Evolutionary conservation across 768 basidiomycete genomes (phyloP), one percentile per base, ranked within the genome.

Genomic region (Galerina sulciceps): DNA sequence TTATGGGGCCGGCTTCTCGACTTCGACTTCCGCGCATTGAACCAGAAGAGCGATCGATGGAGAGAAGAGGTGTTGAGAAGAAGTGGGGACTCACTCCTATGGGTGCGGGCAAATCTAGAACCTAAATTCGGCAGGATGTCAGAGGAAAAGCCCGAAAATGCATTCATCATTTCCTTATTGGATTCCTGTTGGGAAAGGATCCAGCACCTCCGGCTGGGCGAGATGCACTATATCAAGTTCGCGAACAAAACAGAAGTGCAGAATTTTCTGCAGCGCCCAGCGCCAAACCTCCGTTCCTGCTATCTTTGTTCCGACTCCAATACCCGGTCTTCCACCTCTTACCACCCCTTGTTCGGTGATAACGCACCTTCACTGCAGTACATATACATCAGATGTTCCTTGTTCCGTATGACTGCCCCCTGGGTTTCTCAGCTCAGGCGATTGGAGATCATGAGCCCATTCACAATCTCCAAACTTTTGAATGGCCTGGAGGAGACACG

Each of bases 1-100:
- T n/a, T 54, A 35, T 54, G 53, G 53, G 53, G 42, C 8, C 40
- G 31, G 1, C 53, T 54, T n/a, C 42, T 54, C 18, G 23, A 54
- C 11, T 10, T 54, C 18, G 23, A 54, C 11, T 10, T 41, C 18
- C 23, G 26, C 9, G 23, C 40, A 11, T 41, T 54, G 6, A 17
- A 23, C 15, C 14, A 14, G 17, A 43, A n/a, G 6, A 35, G 14
- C 23, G 17, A 34, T 45, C n/a, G 23, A 3, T 45, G 44, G 44
- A 14, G 44, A 45, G 18, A 45, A 15, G 44, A 45, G 18, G 44
- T 45, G 1, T 26, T 15, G 2, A 17, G 31, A 11, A 15, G 14
- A 31, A 54, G 31, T 11, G 17, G 42, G 26, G 13, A 26, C 35
- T 43, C 42, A 18, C 15, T 43, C 10, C 22, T 54, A 4, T 43